A percentile compares a stretch with the other conserved stretches of the same genome.
Conservation (phyloP, 73 alveolate species). For the Uronychia setigera region DNA sequence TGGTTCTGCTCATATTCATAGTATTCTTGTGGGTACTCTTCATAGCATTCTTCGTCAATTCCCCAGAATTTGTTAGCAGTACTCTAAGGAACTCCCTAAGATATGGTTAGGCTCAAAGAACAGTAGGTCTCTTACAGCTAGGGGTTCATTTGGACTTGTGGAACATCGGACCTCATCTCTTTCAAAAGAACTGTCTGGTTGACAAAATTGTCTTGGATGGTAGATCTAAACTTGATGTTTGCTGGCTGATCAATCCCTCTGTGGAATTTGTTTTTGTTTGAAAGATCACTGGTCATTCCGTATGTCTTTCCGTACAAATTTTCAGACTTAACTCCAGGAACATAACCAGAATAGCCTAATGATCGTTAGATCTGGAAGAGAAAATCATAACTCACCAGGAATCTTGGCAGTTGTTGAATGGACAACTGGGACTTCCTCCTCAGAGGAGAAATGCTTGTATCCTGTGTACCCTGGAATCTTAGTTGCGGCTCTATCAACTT, state of each 20-base stretch:
- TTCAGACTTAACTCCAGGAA: constrained; percentile 82
- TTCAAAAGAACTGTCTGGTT: constrained; percentile 41
- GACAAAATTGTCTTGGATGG: constrained; percentile 37
- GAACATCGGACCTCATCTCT: too few relatives aligned
- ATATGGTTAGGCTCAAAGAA: neutral
- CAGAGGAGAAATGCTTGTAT: constrained; percentile 20
- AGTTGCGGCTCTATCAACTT: neutral
- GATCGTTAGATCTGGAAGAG: neutral
- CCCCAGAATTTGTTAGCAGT: constrained; percentile 76
- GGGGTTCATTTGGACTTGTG: neutral
- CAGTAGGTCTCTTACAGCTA: constrained; percentile 2
- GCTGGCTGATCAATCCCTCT: constrained; percentile 60
- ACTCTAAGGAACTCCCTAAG: constrained; percentile 68
- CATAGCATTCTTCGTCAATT: constrained; percentile 22
- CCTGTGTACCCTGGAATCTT: constrained; percentile 56
- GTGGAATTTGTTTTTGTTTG: constrained; percentile 31
- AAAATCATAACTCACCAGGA: neutral
- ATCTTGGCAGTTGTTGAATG: constrained; percentile 22
- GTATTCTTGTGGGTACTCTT: neutral
- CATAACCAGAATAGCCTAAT: constrained; percentile 75
- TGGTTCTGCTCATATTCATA: neutral
- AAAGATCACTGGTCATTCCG: constrained; percentile 65
- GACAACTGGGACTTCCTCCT: constrained; percentile 13
- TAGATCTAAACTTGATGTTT: constrained; percentile 34
- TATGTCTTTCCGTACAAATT: constrained; percentile 82